These are phyloP conservation scores for Russula abietina DNA, from an alignment of 768 basidiomycete species.

Conservation along the genomic window DNA sequence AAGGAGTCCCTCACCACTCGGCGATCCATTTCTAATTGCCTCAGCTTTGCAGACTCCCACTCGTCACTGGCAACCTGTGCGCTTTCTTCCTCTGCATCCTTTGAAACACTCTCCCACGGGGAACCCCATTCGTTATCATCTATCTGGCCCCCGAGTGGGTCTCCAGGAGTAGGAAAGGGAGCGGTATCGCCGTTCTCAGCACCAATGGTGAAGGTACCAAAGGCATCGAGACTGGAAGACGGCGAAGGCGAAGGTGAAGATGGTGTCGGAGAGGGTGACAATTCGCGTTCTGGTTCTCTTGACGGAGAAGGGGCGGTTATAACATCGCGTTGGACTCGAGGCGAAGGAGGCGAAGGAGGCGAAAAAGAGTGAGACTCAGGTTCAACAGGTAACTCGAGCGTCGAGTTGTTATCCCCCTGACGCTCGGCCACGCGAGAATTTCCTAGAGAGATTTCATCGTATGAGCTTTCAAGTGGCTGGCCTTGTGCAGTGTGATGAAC, in stretches of 20 bases:
- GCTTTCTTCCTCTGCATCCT: conserved; percentile 24
- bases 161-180: conserved; percentile 35
- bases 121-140: conserved; percentile 31
- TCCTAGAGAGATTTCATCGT: conserved; percentile 35
- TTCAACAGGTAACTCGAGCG: background rate
- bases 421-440: background rate
- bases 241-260: conserved; percentile 8
- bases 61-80: conserved; percentile 42
- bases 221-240: conserved; percentile 44
- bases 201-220: conserved; percentile 55
- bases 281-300: background rate
- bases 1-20: conserved; percentile 50
- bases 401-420: background rate
- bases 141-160: conserved; percentile 15
- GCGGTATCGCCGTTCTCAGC: conserved; percentile 31
- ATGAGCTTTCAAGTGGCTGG: conserved; percentile 34
- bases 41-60: conserved; percentile 55
- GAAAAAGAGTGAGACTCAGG: background rate
- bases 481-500: conserved; percentile 25
- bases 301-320: background rate
- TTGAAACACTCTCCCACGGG: conserved; percentile 27
- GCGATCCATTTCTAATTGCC: conserved; percentile 54
- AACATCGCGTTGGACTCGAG: background rate
- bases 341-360: background rate
- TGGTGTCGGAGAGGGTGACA: background rate